Evolutionary conservation across 495 filamentous ascomycete genomes (phyloP), one percentile per base, ranked within the genome.

Genomic region (Lepraria neglecta): DNA sequence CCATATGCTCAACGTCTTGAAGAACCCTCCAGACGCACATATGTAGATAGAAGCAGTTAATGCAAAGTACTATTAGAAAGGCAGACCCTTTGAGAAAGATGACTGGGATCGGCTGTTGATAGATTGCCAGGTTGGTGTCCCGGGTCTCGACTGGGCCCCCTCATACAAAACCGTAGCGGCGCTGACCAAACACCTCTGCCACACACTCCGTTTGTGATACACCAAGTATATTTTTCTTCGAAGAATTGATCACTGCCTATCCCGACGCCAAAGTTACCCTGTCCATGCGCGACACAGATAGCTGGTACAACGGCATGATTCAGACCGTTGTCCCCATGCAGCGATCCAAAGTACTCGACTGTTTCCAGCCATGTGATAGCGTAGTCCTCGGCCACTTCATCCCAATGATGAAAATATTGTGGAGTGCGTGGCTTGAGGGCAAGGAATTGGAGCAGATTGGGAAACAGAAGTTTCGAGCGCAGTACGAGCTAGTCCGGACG

Each of bases 231-330:
- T 69, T 73, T 7, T 83, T 83, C 64, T 73, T 74, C 38, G 71
- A 77, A 47, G 80, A 83, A 59, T 70, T 84, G 9, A 78, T 83
- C 15, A 72, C 76, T 21, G 75, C 78, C 7, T 84, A 84, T 58
- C 80, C 82, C 0, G 76, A 83, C 14, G 81, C 82, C 48, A 83
- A 83, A 61, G 75, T 84, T 10, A 70, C 84, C 17, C 67, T 83
- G 6, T 77, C 76, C 0, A 71, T 70, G 1, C 72, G 82, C 11
- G 78, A 83, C 46, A 12, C 7, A 12, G 35, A 38, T 12, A 38
- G 35, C 7, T 38, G 35, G 35, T 38, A 38, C 35, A 38, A 38
- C 12, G 7, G 35, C 35, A 38, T 38, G 35, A 38, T 38, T 1
- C 4, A 38, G 35, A 38, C 35, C 9, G 7, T 38, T 38, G 35